Evolutionary conservation across 2,329 filamentous ascomycete species (phyloP).

Genomic region (Ophiostoma fasciatum): DNA sequence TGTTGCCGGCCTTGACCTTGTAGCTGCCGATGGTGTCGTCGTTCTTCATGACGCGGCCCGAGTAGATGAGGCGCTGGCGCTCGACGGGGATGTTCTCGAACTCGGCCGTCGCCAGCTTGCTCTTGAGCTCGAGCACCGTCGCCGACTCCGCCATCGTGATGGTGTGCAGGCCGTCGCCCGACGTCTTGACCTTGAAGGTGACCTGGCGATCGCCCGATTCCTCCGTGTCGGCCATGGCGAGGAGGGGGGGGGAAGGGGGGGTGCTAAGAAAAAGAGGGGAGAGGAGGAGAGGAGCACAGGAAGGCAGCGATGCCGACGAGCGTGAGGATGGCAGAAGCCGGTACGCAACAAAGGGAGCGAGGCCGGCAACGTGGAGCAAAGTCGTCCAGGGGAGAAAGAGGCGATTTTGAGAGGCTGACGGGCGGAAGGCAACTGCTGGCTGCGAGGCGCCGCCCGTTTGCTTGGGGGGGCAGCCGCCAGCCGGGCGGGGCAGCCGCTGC

Average conservation of each 20-base stretch:
- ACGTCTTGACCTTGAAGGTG: conserved; percentile 97
- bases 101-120: conserved; percentile 65
- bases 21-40: conserved; percentile 70
- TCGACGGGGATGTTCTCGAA: conserved; percentile 78
- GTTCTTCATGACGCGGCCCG: conserved; percentile 91
- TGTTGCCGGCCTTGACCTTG: conserved; percentile 94
- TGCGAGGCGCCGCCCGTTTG: too few species aligned
- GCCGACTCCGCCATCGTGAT: conserved; percentile 66
- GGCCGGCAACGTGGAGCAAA: too few species aligned
- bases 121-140: conserved; percentile 75
- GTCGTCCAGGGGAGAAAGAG: too few species aligned
- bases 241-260: background rate
- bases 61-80: conserved; percentile 92
- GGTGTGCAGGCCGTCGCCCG: conserved; percentile 61
- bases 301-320: too few species aligned
- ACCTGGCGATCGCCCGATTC: conserved; percentile 55
- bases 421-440: too few species aligned
- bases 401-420: too few species aligned
- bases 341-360: too few species aligned
- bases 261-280: background rate
- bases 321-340: too few species aligned
- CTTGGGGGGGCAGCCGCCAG: too few species aligned
- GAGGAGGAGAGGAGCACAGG: too few species aligned
- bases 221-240: conserved; percentile 52
- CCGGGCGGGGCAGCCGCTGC: too few species aligned